phyloP scores from a whole-genome alignment of 257 asterid genomes.

The Fraxinus pennsylvanica region DNA sequence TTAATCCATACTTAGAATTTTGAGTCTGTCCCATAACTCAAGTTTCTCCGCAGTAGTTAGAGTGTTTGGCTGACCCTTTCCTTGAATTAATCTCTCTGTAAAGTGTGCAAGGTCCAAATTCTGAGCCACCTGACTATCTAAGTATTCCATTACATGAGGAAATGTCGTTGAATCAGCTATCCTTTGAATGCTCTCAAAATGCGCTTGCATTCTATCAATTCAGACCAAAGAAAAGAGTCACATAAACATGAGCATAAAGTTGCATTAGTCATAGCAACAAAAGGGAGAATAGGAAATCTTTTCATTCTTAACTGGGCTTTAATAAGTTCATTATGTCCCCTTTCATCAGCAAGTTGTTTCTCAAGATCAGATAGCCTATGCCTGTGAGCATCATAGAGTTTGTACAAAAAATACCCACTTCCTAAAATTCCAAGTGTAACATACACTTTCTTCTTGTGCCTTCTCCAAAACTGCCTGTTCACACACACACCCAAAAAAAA shows the following conservation, averaged over 20 bases:
- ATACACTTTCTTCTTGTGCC: conserved; percentile 84
- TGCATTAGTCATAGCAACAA: conserved; percentile 13
- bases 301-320: conserved; percentile 76
- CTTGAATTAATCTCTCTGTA: conserved; percentile 78
- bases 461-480: conserved; percentile 85
- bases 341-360: conserved; percentile 68
- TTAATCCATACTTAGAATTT: conserved; percentile 63
- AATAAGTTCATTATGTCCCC: conserved; percentile 66
- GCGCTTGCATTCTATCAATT: conserved; percentile 67
- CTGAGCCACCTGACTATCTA: conserved; percentile 61
- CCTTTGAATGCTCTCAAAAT: conserved; percentile 76
- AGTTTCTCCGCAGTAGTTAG: conserved; percentile 70
- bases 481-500: not conserved
- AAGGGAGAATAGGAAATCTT: conserved; percentile 16
- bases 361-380: conserved; percentile 63
- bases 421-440: conserved; percentile 81
- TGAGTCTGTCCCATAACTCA: conserved; percentile 88
- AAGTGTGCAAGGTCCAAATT: conserved; percentile 72
- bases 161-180: conserved; percentile 82
- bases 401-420: conserved; percentile 82
- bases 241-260: conserved; percentile 19
- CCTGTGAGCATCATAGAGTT: conserved; percentile 66
- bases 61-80: conserved; percentile 76
- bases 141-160: conserved; percentile 79
- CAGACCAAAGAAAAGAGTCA: conserved; percentile 15